Evolutionary conservation across 768 basidiomycete genomes (phyloP).

Genomic region (Mrakia frigida): DNA sequence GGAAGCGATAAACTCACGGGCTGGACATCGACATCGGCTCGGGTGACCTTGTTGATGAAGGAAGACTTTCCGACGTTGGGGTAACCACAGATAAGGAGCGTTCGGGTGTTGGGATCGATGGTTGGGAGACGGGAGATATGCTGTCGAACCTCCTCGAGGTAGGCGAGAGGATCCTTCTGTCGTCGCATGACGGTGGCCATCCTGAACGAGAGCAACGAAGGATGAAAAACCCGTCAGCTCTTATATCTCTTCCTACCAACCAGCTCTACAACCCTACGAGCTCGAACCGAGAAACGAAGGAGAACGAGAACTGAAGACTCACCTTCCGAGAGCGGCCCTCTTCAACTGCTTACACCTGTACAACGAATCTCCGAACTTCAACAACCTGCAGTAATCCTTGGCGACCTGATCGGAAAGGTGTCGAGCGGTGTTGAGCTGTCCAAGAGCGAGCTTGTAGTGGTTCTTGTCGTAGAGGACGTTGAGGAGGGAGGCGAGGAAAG

Average conservation of each 20-base stretch:
- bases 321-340: constrained; percentile 93
- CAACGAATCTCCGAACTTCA: constrained; percentile 96
- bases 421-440: constrained; percentile 88
- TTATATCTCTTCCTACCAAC: too few relatives aligned
- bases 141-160: constrained; percentile 97
- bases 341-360: constrained; percentile 99
- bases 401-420: constrained; percentile 96
- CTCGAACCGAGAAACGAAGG: not conserved
- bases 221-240: not conserved
- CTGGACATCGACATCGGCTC: constrained; percentile 98
- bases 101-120: constrained; percentile 97
- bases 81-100: constrained; percentile 95
- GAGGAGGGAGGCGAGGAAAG: constrained; percentile 89
- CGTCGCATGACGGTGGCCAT: constrained; percentile 99
- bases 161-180: constrained; percentile 96
- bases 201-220: constrained; percentile 45
- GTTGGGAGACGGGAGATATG: constrained; percentile 97
- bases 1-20: constrained; percentile 48
- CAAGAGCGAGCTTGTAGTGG: constrained; percentile 75
- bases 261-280: not conserved
- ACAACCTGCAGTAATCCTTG: constrained; percentile 88
- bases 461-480: constrained; percentile 99
- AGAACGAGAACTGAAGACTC: constrained; percentile 41
- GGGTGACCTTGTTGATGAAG: constrained; percentile 99
- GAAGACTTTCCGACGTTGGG: constrained; percentile 99